Evolutionary conservation across 345 rosid species (phyloP).

Genomic region (Odontarrhena argentea): DNA sequence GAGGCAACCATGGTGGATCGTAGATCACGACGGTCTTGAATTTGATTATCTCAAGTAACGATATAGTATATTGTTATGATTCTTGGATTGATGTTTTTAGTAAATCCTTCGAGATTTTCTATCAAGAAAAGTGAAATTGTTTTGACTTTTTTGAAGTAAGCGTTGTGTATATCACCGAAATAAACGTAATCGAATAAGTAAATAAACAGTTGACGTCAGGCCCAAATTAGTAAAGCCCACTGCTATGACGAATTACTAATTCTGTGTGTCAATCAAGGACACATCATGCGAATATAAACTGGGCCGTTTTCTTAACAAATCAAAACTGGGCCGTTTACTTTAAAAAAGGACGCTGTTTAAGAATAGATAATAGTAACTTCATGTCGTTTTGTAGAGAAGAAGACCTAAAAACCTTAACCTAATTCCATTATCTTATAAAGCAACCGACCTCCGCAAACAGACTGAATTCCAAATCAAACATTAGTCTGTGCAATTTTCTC

Average conservation of each 20-base stretch:
- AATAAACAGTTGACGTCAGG: not conserved
- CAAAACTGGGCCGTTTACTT: not conserved
- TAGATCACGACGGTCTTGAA: conserved; percentile 42
- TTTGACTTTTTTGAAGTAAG: not conserved
- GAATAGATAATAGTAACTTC: not conserved
- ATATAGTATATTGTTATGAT: conserved; percentile 15
- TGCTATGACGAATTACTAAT: no score
- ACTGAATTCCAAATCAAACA: not conserved
- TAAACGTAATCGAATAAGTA: conserved; percentile 1
- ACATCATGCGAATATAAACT: not conserved
- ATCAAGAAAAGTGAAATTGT: conserved; percentile 8
- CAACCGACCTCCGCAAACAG: not conserved
- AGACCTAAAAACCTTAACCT: conserved; percentile 13
- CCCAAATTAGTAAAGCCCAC: conserved; percentile 12
- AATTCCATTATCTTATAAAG: conserved; percentile 2
- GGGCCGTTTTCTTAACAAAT: not conserved
- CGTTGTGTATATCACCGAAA: not conserved
- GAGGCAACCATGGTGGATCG: conserved; percentile 62
- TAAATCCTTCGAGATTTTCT: conserved; percentile 8
- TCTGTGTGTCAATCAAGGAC: not conserved
- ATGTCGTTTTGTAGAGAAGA: conserved; percentile 1
- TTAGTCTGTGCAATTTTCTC: no score
- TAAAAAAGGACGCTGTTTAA: not conserved
- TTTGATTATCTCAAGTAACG: conserved; percentile 8
- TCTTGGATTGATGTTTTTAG: conserved; percentile 19